Evolutionary conservation across 2,329 filamentous ascomycete genomes (phyloP), one percentile per base, ranked within the genome.

Genomic region (Trichoderma simmonsii): DNA sequence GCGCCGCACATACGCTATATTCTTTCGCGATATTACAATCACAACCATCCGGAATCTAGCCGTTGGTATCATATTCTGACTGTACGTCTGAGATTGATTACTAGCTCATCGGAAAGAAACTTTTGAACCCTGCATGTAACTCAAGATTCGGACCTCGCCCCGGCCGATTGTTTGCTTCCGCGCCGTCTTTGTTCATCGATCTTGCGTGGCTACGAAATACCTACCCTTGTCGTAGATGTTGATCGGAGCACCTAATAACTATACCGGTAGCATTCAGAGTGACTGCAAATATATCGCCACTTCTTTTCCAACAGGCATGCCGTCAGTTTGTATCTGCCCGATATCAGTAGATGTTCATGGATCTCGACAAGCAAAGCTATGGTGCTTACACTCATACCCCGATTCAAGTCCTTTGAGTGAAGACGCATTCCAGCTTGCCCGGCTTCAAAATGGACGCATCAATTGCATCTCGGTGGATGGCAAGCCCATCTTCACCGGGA

Each of bases 371-470:
- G 24, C 3, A 34, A 8, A 26, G 6, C 9, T 1, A 3, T 1
- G 9, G 1, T n/a, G 15, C 5, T 11, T 48, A 48, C 39, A 48
- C 18, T n/a, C 18, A n/a, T n/a, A n/a, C 18, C 39, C 39, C 18
- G 21, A 18, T 6, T 15, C 21, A 66, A 66, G 48, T 8, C 21
- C 63, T 66, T 12, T 66, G 48, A 2, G 12, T 15, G 1, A 66
- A 66, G 11, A 66, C 48, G 24, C 70, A 72, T 24, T 69, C 39
- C 56, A 72, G 56, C 12, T 51, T 51, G 11, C 70, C 70, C 5
- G 70, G 63, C 65, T 72, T 72, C 24, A 72, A 21, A 26, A 72
- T 72, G 11, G 18, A 21, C 2, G 61, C 64, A 48, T 72, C 56
- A 15, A 30, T 12, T 12, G 57, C 12, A 34, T 72, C 63, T n/a